These are phyloP conservation scores for Boletellus deceptivus DNA, from an alignment of 1,284 basidiomycete species.

Conservation along the genomic window DNA sequence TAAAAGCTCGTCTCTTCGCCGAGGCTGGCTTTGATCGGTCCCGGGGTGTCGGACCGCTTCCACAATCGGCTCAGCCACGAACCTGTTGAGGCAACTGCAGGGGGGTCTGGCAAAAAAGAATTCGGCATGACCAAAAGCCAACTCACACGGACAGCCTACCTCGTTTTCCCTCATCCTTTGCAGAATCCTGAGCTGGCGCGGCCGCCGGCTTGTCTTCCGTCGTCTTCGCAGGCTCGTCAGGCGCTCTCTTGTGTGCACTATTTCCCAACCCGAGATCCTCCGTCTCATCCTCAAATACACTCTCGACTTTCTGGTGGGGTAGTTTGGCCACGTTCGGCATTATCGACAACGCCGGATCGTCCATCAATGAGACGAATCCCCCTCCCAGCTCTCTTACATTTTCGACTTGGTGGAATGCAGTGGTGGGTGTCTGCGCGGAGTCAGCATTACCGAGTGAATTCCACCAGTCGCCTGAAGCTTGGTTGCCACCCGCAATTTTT, in stretches of 20 bases:
- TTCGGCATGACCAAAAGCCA: background rate
- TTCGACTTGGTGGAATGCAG: slow-evolving; percentile 57
- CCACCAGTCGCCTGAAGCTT: slow-evolving; percentile 59
- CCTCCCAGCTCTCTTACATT: slow-evolving; percentile 45
- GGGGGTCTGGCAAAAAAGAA: slow-evolving; percentile 23
- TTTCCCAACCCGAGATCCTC: slow-evolving; percentile 95
- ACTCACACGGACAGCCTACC: slow-evolving; percentile 12
- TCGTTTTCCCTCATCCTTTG: slow-evolving; percentile 23
- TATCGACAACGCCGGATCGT: slow-evolving; percentile 49
- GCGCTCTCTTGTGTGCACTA: slow-evolving; percentile 43
- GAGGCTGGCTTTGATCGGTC: slow-evolving; percentile 85
- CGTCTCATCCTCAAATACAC: slow-evolving; percentile 61
- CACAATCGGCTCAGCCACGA: slow-evolving; percentile 85
- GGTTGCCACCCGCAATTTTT: slow-evolving; percentile 5
- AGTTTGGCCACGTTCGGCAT: slow-evolving; percentile 33
- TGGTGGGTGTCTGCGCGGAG: slow-evolving; percentile 62
- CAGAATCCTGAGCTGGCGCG: slow-evolving; percentile 10
- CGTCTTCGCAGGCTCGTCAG: slow-evolving; percentile 30
- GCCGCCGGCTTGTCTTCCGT: slow-evolving; percentile 21
- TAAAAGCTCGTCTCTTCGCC: slow-evolving; percentile 92
- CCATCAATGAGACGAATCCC: slow-evolving; percentile 88
- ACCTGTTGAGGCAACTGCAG: slow-evolving; percentile 36
- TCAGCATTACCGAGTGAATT: slow-evolving; percentile 48
- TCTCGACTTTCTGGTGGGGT: slow-evolving; percentile 26
- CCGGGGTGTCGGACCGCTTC: slow-evolving; percentile 57